Evolutionary conservation across 2,329 filamentous ascomycete genomes (phyloP).

Genomic region (Lomentospora prolificans): DNA sequence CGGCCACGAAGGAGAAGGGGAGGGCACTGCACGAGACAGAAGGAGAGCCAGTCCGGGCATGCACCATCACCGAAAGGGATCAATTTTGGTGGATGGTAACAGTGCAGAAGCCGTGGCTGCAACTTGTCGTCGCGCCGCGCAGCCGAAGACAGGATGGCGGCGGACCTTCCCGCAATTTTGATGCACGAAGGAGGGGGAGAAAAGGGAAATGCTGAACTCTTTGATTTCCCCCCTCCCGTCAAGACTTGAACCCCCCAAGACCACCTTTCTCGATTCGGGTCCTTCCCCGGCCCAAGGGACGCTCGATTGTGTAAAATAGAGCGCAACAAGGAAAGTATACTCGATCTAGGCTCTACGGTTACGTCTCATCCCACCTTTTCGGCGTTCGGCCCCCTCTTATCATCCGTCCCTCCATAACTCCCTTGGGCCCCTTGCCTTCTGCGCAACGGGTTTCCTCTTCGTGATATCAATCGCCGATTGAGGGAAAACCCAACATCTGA

Average conservation of each 20-base stretch:
- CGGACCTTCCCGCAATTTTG: slow-evolving; percentile 6
- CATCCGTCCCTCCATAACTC: too few relatives aligned
- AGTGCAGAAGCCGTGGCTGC: background rate
- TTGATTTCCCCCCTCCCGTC: too few relatives aligned
- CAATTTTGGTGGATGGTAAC: background rate
- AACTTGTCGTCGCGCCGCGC: background rate
- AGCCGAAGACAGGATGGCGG: background rate
- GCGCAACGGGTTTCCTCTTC: background rate
- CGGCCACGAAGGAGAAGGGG: too few relatives aligned
- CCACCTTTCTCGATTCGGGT: background rate
- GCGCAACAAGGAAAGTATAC: background rate
- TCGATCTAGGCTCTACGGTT: background rate
- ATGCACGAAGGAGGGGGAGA: background rate
- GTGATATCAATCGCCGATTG: background rate
- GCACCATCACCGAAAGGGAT: background rate
- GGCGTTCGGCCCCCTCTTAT: background rate
- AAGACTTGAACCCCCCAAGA: background rate
- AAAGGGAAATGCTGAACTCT: background rate
- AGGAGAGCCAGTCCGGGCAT: background rate
- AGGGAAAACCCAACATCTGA: background rate
- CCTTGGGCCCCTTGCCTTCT: too few relatives aligned
- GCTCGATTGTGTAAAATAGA: too few relatives aligned
- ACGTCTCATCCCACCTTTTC: background rate
- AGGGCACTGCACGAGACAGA: too few relatives aligned
- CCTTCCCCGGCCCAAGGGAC: background rate